Conservation (phyloP, 176 grass and related monocot species). For the sorghum (Sorghum bicolor) region Sorghum_bicolor_NCBIv3 NC_012872.2:60390001-60390500, state of each 20-base stretch:
- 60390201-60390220: conserved; percentile 77
- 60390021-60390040: conserved; percentile 55
- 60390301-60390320: conserved; percentile 75
- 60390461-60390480: conserved; percentile 65
- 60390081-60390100: conserved; percentile 70
- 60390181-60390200: conserved; percentile 49
- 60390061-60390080: conserved; percentile 60
- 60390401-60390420: conserved; percentile 62
- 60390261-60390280: conserved; percentile 65
- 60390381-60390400: conserved; percentile 25
- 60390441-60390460: conserved; percentile 55
- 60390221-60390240: conserved; percentile 79
- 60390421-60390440: conserved; percentile 57
- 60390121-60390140: conserved; percentile 61
- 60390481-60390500: conserved; percentile 40
- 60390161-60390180: conserved; percentile 44
- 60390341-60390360: background rate
- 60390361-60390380: conserved; percentile 9
- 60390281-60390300: conserved; percentile 87
- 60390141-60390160: conserved; percentile 63
- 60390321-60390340: background rate
- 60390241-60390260: conserved; percentile 65
- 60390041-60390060: conserved; percentile 65
- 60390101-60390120: conserved; percentile 62
- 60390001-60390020: conserved; percentile 66